Percentiles rank a stretch among this genome's conserved stretches.
These are phyloP conservation scores for Torrubiellomyces zombiae DNA, from an alignment of 2,329 filamentous ascomycete species.

Conservation along the genomic window DNA sequence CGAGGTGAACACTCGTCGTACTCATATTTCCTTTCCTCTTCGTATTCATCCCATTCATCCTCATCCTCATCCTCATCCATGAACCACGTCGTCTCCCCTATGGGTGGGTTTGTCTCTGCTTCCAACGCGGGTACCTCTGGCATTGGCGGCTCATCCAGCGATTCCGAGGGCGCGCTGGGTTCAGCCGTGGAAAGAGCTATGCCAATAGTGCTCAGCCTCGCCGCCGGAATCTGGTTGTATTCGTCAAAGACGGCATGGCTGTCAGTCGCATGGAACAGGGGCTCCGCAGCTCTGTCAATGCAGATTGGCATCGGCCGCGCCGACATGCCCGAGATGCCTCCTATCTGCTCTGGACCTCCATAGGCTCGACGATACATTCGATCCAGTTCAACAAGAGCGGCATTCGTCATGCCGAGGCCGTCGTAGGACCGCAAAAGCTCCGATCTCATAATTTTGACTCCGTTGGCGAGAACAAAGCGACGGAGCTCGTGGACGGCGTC, in stretches of 20 bases:
- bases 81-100: slow-evolving; percentile 3
- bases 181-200: slow-evolving; percentile 11
- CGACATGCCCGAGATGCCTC: slow-evolving; percentile 32
- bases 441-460: slow-evolving; percentile 29
- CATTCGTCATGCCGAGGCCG: slow-evolving; percentile 35
- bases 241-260: too few species aligned
- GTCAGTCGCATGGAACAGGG: too few species aligned
- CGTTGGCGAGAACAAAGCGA: slow-evolving; percentile 37
- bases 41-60: slow-evolving; percentile 2
- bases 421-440: slow-evolving; percentile 38
- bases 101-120: slow-evolving; percentile 26
- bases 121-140: slow-evolving; percentile 18
- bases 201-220: too few species aligned
- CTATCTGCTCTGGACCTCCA: slow-evolving; percentile 27
- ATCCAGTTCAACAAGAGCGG: slow-evolving; percentile 35
- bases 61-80: slow-evolving; percentile 1
- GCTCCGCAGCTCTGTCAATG: too few species aligned
- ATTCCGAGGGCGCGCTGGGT: too few species aligned
- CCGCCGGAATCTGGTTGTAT: too few species aligned
- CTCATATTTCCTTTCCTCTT: slow-evolving; percentile 13
- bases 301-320: too few species aligned
- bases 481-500: slow-evolving; percentile 47
- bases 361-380: slow-evolving; percentile 40
- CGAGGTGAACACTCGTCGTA: slow-evolving; percentile 22
- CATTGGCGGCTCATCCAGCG: slow-evolving; percentile 10